Evolutionary conservation across 345 rosid species (phyloP).

Genomic region (Citrus sinensis): DVS_A1.0 CM039163.1:202001-202500

Average conservation of each 20-base stretch:
- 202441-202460: not conserved
- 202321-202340: not conserved
- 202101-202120: too few relatives aligned
- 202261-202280: not conserved
- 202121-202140: not conserved
- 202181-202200: not conserved
- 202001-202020: too few relatives aligned
- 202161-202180: not conserved
- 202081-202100: too few relatives aligned
- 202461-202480: not conserved
- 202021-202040: too few relatives aligned
- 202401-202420: not conserved
- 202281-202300: not conserved
- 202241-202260: not conserved
- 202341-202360: not conserved
- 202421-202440: not conserved
- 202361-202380: not conserved
- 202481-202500: not conserved
- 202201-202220: conserved; percentile 1
- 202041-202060: too few relatives aligned
- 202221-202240: not conserved
- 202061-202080: too few relatives aligned
- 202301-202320: not conserved
- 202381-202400: not conserved
- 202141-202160: not conserved